Conservation (phyloP, 495 filamentous ascomycete genomes). For the Tetracladium setigerum region DNA sequence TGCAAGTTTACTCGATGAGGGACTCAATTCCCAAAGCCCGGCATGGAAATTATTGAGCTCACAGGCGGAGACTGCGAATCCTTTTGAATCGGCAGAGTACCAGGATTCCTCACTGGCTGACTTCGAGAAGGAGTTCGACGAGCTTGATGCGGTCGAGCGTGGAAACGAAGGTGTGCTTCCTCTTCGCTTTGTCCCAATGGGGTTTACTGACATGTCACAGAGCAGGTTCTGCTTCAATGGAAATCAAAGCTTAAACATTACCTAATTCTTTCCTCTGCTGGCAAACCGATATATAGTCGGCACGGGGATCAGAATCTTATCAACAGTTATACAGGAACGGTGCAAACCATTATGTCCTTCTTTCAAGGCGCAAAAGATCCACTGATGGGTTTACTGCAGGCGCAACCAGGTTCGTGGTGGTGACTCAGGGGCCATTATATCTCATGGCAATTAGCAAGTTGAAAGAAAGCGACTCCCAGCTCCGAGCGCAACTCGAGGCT, state of each 20-base stretch:
- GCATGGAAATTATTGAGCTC: conserved; percentile 52
- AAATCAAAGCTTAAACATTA: conserved; percentile 92
- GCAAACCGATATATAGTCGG: conserved; percentile 96
- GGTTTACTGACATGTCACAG: conserved; percentile 28
- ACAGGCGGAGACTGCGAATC: conserved; percentile 50
- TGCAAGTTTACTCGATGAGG: conserved; percentile 75
- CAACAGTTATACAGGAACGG: conserved; percentile 88
- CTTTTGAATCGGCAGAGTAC: conserved; percentile 40
- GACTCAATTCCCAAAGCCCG: conserved; percentile 46
- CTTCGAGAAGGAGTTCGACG: conserved; percentile 72
- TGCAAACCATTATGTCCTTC: conserved; percentile 97
- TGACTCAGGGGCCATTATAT: conserved; percentile 78
- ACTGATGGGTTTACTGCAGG: conserved; percentile 79
- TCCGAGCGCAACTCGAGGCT: conserved; percentile 82
- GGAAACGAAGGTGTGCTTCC: conserved; percentile 55
- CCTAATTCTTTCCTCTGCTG: conserved; percentile 88
- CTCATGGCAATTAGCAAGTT: conserved; percentile 88
- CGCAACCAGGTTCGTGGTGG: conserved; percentile 73
- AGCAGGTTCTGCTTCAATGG: conserved; percentile 63
- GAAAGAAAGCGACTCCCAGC: conserved; percentile 81
- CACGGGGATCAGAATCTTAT: conserved; percentile 86
- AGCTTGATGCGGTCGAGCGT: conserved; percentile 56
- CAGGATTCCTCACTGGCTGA: conserved; percentile 48
- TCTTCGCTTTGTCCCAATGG: neutral
- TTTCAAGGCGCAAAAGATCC: conserved; percentile 73